Base-by-base conservation (phyloP, 441 rosid species). In the Adansonia rubrostipa region DNA sequence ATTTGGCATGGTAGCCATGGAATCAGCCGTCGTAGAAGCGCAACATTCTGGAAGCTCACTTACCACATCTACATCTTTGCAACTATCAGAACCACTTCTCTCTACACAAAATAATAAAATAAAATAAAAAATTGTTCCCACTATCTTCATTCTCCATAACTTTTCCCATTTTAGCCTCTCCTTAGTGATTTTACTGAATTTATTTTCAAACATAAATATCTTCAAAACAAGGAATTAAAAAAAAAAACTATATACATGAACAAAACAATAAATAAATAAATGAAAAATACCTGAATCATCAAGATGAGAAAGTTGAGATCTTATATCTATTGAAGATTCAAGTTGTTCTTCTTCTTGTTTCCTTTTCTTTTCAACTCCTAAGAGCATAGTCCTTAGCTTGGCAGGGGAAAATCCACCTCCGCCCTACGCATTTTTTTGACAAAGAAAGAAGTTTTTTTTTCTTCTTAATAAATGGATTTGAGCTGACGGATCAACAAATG, bases 41-140 rank as follows among this genome's bases (percentile, higher is more conserved):
- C 84, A 88, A 83, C 81, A 89, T 73, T 88, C 92, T 4, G 86
- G 87, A 77, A 90, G 84, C 77, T 84, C 95, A 80, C 85, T 85
- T 76, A 89, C 93, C 79, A 94, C 97, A 86, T 90, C 97, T 73
- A 94, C 98, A 80, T 93, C 95, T 88, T 90, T 94, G 84, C 88
- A 92, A 80, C 82, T 86, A 80, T 92, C 98, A 72, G 85, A 89
- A 78, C 80, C 81, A 66, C 75, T 70, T 65, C 84, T 81, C 78
- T 83, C 97, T 92, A 82, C 77, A 85, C 47, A 81, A 69, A 71
- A 33, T 33, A 71, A 1, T 1, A 74, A 40, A 61, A 73, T 47
- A 62, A 10, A 9, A 74, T 7, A 9, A 40, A 5, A 61, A 28
- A 71, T 42, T 50, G 13, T 61, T 22, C 66, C 20, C 24, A 28